A percentile compares a stretch with the other conserved stretches of the same genome.
These are phyloP conservation scores for Phytophthora brassicae DNA, from an alignment of 352 stramenopile species.

Conservation along the genomic window DNA sequence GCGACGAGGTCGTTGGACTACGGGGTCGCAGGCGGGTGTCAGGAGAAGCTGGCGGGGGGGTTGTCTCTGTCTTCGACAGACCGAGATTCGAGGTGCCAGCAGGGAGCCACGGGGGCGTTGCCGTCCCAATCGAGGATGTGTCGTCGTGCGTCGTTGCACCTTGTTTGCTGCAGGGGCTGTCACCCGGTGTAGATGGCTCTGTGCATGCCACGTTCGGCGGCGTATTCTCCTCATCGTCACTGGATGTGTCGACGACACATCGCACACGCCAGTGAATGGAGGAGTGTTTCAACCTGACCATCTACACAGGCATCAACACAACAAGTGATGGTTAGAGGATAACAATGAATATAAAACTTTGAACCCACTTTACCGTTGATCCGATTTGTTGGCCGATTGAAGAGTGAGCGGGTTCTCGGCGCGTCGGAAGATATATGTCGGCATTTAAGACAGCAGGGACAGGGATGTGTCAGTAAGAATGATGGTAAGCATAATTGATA, in stretches of 20 bases:
- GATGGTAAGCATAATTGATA: not conserved
- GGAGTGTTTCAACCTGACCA: too few species aligned
- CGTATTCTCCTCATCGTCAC: constrained; percentile 4
- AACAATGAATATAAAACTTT: too few species aligned
- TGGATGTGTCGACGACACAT: not conserved
- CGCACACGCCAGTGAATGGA: not conserved
- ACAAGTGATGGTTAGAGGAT: too few species aligned
- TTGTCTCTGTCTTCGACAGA: too few species aligned
- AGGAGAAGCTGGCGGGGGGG: too few species aligned
- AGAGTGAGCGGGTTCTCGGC: not conserved
- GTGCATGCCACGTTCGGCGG: not conserved
- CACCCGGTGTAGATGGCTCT: too few species aligned
- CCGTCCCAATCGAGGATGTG: not conserved
- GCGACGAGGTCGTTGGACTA: not conserved
- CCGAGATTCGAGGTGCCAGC: too few species aligned
- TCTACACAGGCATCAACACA: too few species aligned
- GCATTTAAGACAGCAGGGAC: not conserved
- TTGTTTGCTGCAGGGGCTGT: not conserved
- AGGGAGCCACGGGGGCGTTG: too few species aligned
- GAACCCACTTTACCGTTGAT: too few species aligned
- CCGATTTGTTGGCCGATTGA: too few species aligned
- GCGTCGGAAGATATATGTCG: not conserved
- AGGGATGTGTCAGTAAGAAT: not conserved
- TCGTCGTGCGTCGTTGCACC: not conserved
- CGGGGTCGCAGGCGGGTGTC: too few species aligned